Percentiles rank a stretch among this genome's conserved stretches.
Conservation (phyloP, 2,329 filamentous ascomycete species). For the Fusarium sp. region DNA sequence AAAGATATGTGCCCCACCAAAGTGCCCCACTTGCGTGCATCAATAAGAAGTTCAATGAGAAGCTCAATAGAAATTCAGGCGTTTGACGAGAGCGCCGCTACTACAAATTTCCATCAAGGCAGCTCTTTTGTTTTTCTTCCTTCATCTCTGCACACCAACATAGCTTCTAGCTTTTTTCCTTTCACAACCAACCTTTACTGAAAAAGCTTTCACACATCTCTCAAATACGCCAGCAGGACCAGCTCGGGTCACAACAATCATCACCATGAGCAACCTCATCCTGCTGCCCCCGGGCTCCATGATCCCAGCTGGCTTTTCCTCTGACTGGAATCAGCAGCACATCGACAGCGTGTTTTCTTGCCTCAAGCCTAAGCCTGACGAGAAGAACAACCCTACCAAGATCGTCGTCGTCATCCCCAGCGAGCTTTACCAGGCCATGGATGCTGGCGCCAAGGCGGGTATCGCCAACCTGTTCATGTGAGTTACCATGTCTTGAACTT, state of each 20-base stretch:
- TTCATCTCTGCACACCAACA: background rate
- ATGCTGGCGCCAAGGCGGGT: conserved; percentile 39
- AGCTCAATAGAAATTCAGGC: background rate
- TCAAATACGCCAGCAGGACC: conserved; percentile 4
- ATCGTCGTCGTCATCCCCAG: conserved; percentile 37
- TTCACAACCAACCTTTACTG: background rate
- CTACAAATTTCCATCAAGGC: conserved; percentile 24
- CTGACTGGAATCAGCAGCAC: conserved; percentile 20
- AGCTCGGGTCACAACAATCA: conserved; percentile 1
- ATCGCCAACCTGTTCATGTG: conserved; percentile 49
- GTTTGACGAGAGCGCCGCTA: background rate
- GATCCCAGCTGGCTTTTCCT: background rate
- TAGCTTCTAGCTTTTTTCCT: background rate
- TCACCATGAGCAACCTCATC: conserved; percentile 14
- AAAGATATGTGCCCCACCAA: conserved; percentile 17
- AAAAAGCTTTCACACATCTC: background rate
- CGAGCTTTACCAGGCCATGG: conserved; percentile 38
- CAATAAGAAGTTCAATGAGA: conserved; percentile 16
- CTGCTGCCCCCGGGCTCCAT: background rate
- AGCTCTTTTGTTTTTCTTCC: conserved; percentile 1
- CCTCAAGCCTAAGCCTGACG: conserved; percentile 11
- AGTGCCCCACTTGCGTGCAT: conserved; percentile 18
- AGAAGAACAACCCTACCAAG: conserved; percentile 24
- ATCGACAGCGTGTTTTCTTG: conserved; percentile 38
- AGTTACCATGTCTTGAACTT: conserved; percentile 11